Conservation (phyloP, 441 rosid genomes). For the Daphne laureola region DNA sequence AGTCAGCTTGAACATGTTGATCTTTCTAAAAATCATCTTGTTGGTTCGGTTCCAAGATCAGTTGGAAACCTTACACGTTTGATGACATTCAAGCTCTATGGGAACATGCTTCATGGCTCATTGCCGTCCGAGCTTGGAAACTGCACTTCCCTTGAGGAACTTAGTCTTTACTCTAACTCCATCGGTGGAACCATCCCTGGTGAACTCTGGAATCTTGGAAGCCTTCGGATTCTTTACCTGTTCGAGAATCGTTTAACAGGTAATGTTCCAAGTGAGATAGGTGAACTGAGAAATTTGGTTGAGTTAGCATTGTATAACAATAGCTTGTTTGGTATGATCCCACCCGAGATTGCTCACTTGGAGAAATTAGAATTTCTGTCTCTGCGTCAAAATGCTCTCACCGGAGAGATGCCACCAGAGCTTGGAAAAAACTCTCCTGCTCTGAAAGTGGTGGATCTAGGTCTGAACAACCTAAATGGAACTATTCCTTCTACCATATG, state of each 20-base stretch:
- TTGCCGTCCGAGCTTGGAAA: conserved; percentile 29
- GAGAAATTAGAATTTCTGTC: conserved; percentile 26
- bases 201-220: conserved; percentile 20
- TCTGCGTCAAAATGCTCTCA: conserved; percentile 32
- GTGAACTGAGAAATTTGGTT: conserved; percentile 18
- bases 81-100: conserved; percentile 15
- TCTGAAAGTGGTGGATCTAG: conserved; percentile 23
- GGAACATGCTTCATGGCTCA: conserved; percentile 23
- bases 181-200: conserved; percentile 25
- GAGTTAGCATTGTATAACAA: conserved; percentile 31
- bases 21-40: conserved; percentile 24
- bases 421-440: conserved; percentile 25
- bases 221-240: conserved; percentile 22
- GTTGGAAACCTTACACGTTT: conserved; percentile 22
- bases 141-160: conserved; percentile 27
- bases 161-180: conserved; percentile 25
- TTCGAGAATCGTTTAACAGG: conserved; percentile 28
- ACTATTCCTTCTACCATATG: conserved; percentile 27
- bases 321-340: conserved; percentile 28
- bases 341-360: conserved; percentile 21
- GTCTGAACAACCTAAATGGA: conserved; percentile 28
- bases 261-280: conserved; percentile 22
- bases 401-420: conserved; percentile 24
- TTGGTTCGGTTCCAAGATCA: conserved; percentile 25
- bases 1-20: conserved; percentile 17